phyloP scores from a whole-genome alignment of 2,329 filamentous ascomycete species.

The Monilinia fructigena region DNA sequence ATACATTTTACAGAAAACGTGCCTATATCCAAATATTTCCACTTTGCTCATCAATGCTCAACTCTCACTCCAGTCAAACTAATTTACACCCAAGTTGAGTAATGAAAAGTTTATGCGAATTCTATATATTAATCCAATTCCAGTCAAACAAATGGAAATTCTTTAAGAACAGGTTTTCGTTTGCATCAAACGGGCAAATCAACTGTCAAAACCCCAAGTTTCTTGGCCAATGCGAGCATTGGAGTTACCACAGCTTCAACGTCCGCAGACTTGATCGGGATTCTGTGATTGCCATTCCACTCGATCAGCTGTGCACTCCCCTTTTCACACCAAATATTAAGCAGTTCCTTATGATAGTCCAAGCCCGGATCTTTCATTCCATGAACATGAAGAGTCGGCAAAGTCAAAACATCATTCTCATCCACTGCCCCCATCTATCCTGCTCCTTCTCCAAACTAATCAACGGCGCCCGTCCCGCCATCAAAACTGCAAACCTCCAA shows the following conservation, averaged over 20 bases:
- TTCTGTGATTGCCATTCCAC: constrained; percentile 70
- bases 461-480: constrained; percentile 61
- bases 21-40: neutral
- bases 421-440: constrained; percentile 40
- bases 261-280: constrained; percentile 67
- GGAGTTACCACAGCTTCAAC: constrained; percentile 56
- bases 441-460: constrained; percentile 46
- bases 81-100: neutral
- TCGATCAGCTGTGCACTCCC: constrained; percentile 59
- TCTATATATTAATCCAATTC: neutral
- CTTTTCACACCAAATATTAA: constrained; percentile 58
- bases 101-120: neutral
- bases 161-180: neutral
- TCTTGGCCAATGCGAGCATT: constrained; percentile 39
- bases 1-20: neutral
- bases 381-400: constrained; percentile 68
- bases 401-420: constrained; percentile 45
- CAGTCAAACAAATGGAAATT: neutral
- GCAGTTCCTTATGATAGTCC: constrained; percentile 54
- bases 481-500: constrained; percentile 60
- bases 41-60: neutral
- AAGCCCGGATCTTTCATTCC: constrained; percentile 60
- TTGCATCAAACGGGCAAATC: constrained; percentile 2
- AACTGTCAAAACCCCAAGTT: constrained; percentile 17
- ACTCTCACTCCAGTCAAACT: neutral